Conservation (phyloP, 192 early-diverging fungal species). For the Cetraspora pellucida region DNA sequence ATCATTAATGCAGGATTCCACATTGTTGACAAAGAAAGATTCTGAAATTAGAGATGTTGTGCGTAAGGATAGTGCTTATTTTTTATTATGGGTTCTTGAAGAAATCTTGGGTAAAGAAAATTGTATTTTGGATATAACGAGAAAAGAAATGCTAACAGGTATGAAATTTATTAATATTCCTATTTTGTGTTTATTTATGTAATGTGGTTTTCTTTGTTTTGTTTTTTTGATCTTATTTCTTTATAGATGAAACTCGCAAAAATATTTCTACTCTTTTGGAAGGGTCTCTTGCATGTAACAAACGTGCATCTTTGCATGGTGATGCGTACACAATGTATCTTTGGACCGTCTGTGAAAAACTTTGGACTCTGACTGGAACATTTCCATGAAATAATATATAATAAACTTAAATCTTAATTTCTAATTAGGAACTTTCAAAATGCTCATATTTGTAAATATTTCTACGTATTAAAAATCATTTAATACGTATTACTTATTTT, state of each 20-base stretch:
- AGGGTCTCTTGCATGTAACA: not conserved
- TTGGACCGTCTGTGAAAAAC: not conserved
- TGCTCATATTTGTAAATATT: no score
- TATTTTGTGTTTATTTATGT: not conserved
- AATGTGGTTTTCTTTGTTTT: not conserved
- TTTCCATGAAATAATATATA: not conserved
- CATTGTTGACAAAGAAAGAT: not conserved
- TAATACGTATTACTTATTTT: no score
- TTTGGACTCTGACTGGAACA: not conserved
- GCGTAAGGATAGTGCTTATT: not conserved
- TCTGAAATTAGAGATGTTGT: not conserved
- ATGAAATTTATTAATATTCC: not conserved
- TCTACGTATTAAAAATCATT: no score
- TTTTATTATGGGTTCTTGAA: not conserved
- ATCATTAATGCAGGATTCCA: not conserved
- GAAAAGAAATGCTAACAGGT: not conserved
- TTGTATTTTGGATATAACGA: not conserved
- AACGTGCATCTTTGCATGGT: not conserved
- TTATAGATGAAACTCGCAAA: not conserved
- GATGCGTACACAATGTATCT: conserved; percentile 1
- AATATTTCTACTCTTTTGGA: not conserved
- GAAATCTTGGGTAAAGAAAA: not conserved
- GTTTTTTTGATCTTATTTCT: no score
- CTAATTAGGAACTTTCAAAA: no score
- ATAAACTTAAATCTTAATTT: no score